Evolutionary conservation across 1,284 basidiomycete genomes (phyloP).

Genomic region (Moniliophthora roreri): DNA sequence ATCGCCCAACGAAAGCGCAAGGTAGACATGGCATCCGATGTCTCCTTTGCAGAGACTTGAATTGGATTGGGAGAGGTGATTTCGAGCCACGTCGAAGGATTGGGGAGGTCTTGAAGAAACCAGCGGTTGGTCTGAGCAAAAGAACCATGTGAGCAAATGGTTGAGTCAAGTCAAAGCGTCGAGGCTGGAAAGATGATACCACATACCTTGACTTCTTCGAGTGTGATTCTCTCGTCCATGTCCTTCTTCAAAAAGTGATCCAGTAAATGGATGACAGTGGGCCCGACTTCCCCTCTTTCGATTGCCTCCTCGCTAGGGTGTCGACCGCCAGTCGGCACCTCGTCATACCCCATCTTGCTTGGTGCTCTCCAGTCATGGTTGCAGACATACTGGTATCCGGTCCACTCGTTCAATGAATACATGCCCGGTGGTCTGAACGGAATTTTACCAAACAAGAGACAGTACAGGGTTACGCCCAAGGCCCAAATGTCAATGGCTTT

Average conservation of each 20-base stretch:
- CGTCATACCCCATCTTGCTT: slow-evolving; percentile 75
- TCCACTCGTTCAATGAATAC: slow-evolving; percentile 60
- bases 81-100: slow-evolving; percentile 77
- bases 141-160: neutral
- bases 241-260: slow-evolving; percentile 85
- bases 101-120: slow-evolving; percentile 74
- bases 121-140: slow-evolving; percentile 61
- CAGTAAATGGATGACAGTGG: slow-evolving; percentile 68
- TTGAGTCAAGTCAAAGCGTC: neutral
- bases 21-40: slow-evolving; percentile 71
- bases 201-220: slow-evolving; percentile 85
- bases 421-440: slow-evolving; percentile 56
- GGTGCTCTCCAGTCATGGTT: slow-evolving; percentile 76
- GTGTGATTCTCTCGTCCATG: slow-evolving; percentile 72
- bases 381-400: slow-evolving; percentile 84
- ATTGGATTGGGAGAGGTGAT: slow-evolving; percentile 60
- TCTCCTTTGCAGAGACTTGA: slow-evolving; percentile 77
- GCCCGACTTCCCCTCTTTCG: slow-evolving; percentile 3
- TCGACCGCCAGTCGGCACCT: slow-evolving; percentile 61
- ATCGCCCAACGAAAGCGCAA: slow-evolving; percentile 50
- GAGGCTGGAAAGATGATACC: neutral
- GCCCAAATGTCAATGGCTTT: slow-evolving; percentile 99
- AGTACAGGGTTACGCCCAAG: slow-evolving; percentile 96
- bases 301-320: slow-evolving; percentile 27
- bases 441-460: slow-evolving; percentile 84